phyloP scores from a whole-genome alignment of 225 moss, liverwort and hornwort species.

The Asterella californica region DNA sequence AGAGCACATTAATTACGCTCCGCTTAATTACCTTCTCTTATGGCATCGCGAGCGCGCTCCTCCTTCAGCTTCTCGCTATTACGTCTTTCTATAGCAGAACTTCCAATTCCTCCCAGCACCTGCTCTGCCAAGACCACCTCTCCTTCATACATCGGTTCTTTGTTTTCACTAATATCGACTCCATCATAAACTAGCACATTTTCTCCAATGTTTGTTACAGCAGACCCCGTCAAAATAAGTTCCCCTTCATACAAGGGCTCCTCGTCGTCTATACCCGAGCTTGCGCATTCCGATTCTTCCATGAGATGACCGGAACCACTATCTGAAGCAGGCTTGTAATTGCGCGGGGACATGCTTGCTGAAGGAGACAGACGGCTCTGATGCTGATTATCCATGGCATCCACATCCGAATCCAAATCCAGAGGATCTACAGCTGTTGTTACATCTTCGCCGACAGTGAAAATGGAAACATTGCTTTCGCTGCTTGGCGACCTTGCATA shows the following conservation, averaged over 20 bases:
- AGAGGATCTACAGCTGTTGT: constrained; percentile 35
- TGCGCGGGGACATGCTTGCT: constrained; percentile 32
- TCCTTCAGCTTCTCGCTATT: constrained; percentile 43
- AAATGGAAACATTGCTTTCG: constrained; percentile 31
- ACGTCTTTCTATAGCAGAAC: constrained; percentile 43
- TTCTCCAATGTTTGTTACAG: constrained; percentile 15
- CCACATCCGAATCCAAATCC: constrained; percentile 37
- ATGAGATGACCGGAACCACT: constrained; percentile 40
- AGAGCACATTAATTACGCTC: background rate
- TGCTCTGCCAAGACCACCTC: constrained; percentile 74
- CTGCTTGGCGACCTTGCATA: constrained; percentile 17
- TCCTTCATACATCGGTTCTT: constrained; percentile 77
- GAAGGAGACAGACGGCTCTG: constrained; percentile 30
- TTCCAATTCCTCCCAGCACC: constrained; percentile 29
- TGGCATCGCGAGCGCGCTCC: constrained; percentile 27
- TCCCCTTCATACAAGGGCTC: constrained; percentile 97
- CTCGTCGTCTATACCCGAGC: constrained; percentile 84
- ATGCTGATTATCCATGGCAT: constrained; percentile 26
- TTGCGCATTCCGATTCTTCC: constrained; percentile 62
- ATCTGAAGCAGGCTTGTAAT: constrained; percentile 31
- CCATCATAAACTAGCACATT: background rate
- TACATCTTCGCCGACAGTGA: constrained; percentile 42
- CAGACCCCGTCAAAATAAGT: constrained; percentile 56
- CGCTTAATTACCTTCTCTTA: constrained; percentile 41
- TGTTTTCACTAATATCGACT: constrained; percentile 12